Base-by-base conservation (phyloP, 306 rosid genomes). In the Trichosanthes truncata region DNA sequence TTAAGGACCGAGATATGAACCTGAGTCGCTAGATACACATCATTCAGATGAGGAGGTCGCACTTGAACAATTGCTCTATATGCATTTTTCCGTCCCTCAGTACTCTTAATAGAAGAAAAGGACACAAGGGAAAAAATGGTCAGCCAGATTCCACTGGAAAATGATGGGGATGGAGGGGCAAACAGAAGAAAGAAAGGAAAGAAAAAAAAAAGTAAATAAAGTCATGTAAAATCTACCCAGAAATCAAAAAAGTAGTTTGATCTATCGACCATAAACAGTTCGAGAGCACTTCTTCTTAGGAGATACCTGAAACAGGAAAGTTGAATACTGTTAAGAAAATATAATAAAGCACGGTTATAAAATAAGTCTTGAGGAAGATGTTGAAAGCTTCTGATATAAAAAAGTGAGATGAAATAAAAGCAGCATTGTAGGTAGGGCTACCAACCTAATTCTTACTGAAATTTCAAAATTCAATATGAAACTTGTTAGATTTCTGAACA, bases 221-320 rank as follows among this genome's bases (percentile, higher is more conserved):
- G 25, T 35, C 49, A 41, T 59, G 29, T 53, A 43, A 29, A 29
- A 15, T 49, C 51, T 95, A 95, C 99, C 97, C 90, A 97, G 41
- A 93, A 95, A 86, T 95, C 98, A 90, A 95, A 95, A 91, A 95
- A 95, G 88, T 84, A 91, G 87, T 91, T 95, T 36, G 97, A 91
- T 61, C 96, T 90, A 79, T 95, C 97, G 83, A 93, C 89, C 99
- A 90, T 88, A 85, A 95, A 93, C 81, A 95, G 88, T 88, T 95
- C 99, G 75, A 95, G 83, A 71, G 99, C 97, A 89, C 98, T 93
- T 90, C 97, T 90, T 89, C 98, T 88, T 52, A 95, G 91, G 72
- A 95, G 96, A 89, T 93, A 95, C 83, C 99, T 95, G 89, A 18
- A 61, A 51, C 33, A 57, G 59, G 60, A 78, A 78, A 77, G 25